Conservation (phyloP, 768 basidiomycete genomes). For the Tulasnella sp. region DNA sequence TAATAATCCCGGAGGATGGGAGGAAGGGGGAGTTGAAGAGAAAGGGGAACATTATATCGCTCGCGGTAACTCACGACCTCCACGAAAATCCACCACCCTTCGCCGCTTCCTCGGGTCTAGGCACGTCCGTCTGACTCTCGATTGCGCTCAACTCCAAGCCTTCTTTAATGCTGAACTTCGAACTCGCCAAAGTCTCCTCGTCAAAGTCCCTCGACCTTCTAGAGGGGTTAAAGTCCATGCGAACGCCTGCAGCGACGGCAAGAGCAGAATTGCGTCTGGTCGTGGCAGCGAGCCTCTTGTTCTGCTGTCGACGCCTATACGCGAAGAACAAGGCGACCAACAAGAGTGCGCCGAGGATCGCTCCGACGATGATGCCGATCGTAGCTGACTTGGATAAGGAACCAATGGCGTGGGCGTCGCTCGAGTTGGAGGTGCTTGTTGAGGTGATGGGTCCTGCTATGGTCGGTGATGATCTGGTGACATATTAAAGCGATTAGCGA, state of each 20-base stretch:
- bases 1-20: not conserved
- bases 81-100: not conserved
- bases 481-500: not conserved
- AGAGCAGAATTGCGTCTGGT: not conserved
- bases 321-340: not conserved
- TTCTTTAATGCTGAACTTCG: not conserved
- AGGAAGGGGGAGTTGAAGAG: too few relatives aligned
- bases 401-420: not conserved
- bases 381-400: not conserved
- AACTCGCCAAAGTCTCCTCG: not conserved
- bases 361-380: not conserved
- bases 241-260: not conserved
- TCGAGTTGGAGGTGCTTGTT: not conserved
- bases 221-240: not conserved
- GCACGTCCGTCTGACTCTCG: not conserved
- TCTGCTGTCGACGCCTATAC: not conserved
- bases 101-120: not conserved
- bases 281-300: not conserved
- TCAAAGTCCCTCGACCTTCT: not conserved
- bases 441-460: not conserved
- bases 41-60: too few relatives aligned
- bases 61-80: not conserved
- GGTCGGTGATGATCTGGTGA: not conserved
- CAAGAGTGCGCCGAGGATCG: not conserved
- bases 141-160: not conserved